These are phyloP conservation scores for Allium fistulosum DNA, from an alignment of 106 monocot species.

Conservation along the genomic window DNA sequence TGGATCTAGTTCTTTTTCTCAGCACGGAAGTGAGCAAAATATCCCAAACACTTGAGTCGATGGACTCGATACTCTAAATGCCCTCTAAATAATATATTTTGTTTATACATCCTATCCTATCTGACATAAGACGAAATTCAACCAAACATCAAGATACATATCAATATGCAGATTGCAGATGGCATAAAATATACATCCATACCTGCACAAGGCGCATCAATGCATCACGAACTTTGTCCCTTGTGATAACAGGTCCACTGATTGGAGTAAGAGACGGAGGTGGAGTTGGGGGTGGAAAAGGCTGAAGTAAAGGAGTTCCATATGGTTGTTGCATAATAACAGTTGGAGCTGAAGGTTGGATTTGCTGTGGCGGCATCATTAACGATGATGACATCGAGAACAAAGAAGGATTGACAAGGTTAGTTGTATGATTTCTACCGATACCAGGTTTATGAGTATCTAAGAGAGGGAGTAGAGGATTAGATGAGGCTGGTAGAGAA, in stretches of 20 bases:
- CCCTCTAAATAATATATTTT: background rate
- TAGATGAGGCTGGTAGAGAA: slow-evolving; percentile 23
- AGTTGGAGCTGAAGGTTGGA: slow-evolving; percentile 33
- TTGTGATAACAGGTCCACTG: slow-evolving; percentile 34
- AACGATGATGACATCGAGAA: slow-evolving; percentile 40
- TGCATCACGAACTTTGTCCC: slow-evolving; percentile 57
- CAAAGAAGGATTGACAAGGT: slow-evolving; percentile 60
- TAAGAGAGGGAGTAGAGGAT: slow-evolving; percentile 24
- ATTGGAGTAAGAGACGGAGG: slow-evolving; percentile 59
- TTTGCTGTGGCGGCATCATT: slow-evolving; percentile 13
- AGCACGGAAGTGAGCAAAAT: no score
- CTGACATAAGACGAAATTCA: background rate
- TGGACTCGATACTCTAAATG: no score
- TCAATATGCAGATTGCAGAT: background rate
- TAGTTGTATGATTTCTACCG: slow-evolving; percentile 14
- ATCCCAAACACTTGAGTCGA: no score
- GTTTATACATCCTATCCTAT: background rate
- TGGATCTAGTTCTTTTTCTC: no score
- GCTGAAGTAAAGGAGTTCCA: slow-evolving; percentile 73
- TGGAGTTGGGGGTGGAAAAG: slow-evolving; percentile 77
- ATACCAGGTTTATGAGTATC: slow-evolving; percentile 27
- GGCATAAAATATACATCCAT: background rate
- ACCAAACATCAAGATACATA: background rate
- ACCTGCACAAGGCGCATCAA: slow-evolving; percentile 70
- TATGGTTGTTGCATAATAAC: slow-evolving; percentile 45